phyloP scores from a whole-genome alignment of 2,329 filamentous ascomycete species.

The Aspergillus glaucus region DNA sequence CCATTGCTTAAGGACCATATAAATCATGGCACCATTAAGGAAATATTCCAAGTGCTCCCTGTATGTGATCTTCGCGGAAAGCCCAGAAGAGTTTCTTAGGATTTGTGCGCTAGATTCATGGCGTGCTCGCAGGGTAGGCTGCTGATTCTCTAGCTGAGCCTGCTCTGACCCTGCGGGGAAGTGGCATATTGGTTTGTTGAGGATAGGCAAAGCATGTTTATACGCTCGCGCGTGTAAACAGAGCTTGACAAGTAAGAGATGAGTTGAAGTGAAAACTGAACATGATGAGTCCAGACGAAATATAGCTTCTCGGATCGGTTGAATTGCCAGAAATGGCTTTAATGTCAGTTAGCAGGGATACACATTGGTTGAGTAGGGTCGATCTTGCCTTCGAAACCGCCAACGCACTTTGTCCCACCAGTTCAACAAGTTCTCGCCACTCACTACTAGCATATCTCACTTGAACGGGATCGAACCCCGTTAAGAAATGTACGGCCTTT shows the following conservation, averaged over 20 bases:
- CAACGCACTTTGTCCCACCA: slow-evolving; percentile 26
- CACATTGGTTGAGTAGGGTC: neutral
- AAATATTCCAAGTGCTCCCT: slow-evolving; percentile 58
- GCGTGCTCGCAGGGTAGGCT: slow-evolving; percentile 23
- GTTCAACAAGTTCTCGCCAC: slow-evolving; percentile 30
- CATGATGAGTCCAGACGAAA: slow-evolving; percentile 39
- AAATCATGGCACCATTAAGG: slow-evolving; percentile 58
- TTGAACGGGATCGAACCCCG: slow-evolving; percentile 46
- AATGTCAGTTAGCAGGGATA: slow-evolving; percentile 8
- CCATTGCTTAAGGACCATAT: slow-evolving; percentile 58
- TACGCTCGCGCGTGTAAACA: slow-evolving; percentile 40
- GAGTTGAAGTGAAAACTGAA: slow-evolving; percentile 39
- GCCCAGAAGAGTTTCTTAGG: slow-evolving; percentile 30
- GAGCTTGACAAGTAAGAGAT: slow-evolving; percentile 35
- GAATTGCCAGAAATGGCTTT: slow-evolving; percentile 35
- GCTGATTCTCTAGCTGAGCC: slow-evolving; percentile 15
- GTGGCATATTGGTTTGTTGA: slow-evolving; percentile 38
- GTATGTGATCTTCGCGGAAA: slow-evolving; percentile 36
- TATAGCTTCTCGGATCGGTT: slow-evolving; percentile 38
- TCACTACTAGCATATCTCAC: slow-evolving; percentile 39
- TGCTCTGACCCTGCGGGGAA: slow-evolving; percentile 28
- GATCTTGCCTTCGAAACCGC: slow-evolving; percentile 27
- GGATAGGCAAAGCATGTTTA: slow-evolving; percentile 32
- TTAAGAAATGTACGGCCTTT: slow-evolving; percentile 46
- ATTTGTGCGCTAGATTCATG: slow-evolving; percentile 27